phyloP scores from a whole-genome alignment of 1,284 basidiomycete species.

The Ceratobasidium sp. region DNA sequence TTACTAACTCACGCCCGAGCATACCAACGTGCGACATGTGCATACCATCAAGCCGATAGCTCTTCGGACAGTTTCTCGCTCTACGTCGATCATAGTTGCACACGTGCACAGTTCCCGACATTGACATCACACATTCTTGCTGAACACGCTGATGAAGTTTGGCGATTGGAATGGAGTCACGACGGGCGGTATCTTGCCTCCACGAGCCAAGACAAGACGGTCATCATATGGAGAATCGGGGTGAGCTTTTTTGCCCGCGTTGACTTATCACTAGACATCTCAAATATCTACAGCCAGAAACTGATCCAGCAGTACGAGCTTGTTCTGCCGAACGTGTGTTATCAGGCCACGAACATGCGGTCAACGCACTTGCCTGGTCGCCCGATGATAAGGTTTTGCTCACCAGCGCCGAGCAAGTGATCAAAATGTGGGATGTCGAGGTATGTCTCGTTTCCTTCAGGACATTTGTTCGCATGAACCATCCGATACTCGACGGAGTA shows the following conservation, averaged over 20 bases:
- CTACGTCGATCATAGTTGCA: constrained; percentile 86
- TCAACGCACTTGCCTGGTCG: constrained; percentile 90
- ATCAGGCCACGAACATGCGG: constrained; percentile 77
- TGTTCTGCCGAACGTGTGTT: constrained; percentile 70
- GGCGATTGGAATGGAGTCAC: constrained; percentile 95
- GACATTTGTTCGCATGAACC: background rate
- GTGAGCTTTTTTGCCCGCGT: constrained; percentile 59
- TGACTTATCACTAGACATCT: constrained; percentile 7
- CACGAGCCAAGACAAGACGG: constrained; percentile 85
- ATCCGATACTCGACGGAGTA: constrained; percentile 5
- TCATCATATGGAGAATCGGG: constrained; percentile 89
- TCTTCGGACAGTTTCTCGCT: constrained; percentile 77
- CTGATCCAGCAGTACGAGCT: constrained; percentile 63
- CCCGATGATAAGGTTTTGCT: constrained; percentile 84
- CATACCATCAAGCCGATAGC: constrained; percentile 75
- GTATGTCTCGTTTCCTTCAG: constrained; percentile 57
- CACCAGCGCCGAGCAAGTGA: constrained; percentile 78
- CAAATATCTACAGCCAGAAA: constrained; percentile 57
- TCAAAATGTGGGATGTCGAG: constrained; percentile 89
- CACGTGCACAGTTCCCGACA: constrained; percentile 83
- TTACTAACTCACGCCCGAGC: constrained; percentile 87
- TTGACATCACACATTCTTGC: constrained; percentile 84
- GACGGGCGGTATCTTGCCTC: constrained; percentile 87
- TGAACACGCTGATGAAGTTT: constrained; percentile 93
- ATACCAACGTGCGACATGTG: constrained; percentile 80